Conservation (phyloP, 2,329 filamentous ascomycete genomes). For the Diaporthe ampelina region DNA sequence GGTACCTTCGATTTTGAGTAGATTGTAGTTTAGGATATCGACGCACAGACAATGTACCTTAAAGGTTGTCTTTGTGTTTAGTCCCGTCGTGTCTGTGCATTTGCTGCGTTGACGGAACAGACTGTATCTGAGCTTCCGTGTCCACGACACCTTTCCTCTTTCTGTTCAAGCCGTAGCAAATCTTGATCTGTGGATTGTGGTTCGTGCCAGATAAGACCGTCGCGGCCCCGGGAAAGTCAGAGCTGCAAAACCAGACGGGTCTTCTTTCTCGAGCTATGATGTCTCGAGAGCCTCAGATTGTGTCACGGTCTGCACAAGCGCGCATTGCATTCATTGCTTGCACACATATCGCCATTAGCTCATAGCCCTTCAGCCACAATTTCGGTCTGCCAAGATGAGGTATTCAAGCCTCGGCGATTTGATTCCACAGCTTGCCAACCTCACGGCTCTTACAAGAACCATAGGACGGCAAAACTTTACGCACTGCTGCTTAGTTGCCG, state of each 20-base stretch:
- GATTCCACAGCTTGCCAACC: constrained; percentile 32
- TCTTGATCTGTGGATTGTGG: background rate
- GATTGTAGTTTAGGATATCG: constrained; percentile 25
- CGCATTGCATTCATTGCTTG: background rate
- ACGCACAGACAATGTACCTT: constrained; percentile 10
- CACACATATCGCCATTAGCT: background rate
- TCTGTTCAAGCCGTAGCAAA: background rate
- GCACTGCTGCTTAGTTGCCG: constrained; percentile 47
- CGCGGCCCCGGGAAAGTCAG: background rate
- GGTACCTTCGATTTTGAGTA: constrained; percentile 44
- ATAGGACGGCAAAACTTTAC: constrained; percentile 47
- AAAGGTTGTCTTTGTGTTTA: background rate
- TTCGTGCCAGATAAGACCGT: background rate
- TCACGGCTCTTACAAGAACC: background rate
- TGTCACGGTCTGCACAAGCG: background rate
- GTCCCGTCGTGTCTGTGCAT: constrained; percentile 7
- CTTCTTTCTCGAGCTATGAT: background rate
- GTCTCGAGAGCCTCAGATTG: background rate
- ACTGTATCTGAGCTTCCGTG: background rate
- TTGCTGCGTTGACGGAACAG: background rate
- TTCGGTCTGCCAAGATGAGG: constrained; percentile 1
- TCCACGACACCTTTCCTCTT: background rate
- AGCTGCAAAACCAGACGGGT: background rate
- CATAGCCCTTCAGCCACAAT: background rate
- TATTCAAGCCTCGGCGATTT: constrained; percentile 15